Conservation (phyloP, 495 filamentous ascomycete genomes). For the Pseudomonodictys pantanalensis region DNA sequence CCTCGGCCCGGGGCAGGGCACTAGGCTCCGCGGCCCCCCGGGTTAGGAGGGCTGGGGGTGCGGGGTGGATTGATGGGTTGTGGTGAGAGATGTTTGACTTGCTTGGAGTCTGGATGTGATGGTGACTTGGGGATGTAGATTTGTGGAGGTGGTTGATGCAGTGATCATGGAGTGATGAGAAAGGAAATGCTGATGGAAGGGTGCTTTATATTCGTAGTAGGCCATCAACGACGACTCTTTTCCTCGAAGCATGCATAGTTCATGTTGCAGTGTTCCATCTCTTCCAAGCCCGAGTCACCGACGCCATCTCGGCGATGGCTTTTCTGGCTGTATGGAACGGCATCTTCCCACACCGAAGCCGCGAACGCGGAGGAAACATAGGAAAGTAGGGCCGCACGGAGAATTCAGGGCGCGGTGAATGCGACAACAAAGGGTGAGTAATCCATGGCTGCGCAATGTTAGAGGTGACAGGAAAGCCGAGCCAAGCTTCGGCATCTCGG, state of each 20-base stretch:
- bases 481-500: conserved; percentile 11
- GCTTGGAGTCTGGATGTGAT: too few species aligned
- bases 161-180: too few species aligned
- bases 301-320: background rate
- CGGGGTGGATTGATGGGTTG: too few species aligned
- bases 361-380: background rate
- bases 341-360: background rate
- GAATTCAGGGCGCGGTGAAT: background rate
- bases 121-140: too few species aligned
- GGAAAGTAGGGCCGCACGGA: background rate
- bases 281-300: background rate
- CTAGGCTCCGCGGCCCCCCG: too few species aligned
- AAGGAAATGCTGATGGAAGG: too few species aligned
- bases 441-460: background rate
- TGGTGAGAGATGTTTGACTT: too few species aligned
- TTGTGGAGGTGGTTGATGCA: too few species aligned
- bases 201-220: too few species aligned
- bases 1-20: too few species aligned
- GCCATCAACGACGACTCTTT: conserved; percentile 48
- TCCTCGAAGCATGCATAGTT: conserved; percentile 19
- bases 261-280: background rate
- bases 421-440: background rate
- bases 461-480: background rate
- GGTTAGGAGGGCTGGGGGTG: too few species aligned
- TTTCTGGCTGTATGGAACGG: background rate